Conservation (phyloP, 257 asterid species). For the Craterostigma plantagineum region DNA sequence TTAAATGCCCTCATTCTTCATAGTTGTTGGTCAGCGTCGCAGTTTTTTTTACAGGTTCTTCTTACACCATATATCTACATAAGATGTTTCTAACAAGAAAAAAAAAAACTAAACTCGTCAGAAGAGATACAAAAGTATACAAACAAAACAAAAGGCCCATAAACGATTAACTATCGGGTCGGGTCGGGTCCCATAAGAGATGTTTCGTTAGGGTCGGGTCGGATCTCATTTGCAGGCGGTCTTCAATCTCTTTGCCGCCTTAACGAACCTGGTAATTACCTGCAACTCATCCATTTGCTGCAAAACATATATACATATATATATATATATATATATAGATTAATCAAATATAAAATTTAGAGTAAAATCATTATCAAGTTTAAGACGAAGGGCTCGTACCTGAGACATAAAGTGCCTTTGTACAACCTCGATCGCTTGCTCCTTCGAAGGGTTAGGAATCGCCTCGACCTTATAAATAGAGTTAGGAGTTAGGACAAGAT, state of each 20-base stretch:
- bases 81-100: too few species aligned
- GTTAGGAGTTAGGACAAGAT: background rate
- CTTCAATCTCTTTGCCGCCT: slow-evolving; percentile 84
- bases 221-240: slow-evolving; percentile 43
- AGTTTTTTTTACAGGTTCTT: too few species aligned
- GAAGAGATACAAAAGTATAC: too few species aligned
- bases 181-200: too few species aligned
- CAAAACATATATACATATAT: slow-evolving; percentile 5
- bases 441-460: slow-evolving; percentile 64
- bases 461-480: slow-evolving; percentile 33
- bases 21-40: too few species aligned
- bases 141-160: too few species aligned
- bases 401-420: slow-evolving; percentile 84
- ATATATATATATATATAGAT: background rate
- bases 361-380: background rate
- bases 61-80: too few species aligned
- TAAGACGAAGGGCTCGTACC: slow-evolving; percentile 16
- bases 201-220: too few species aligned
- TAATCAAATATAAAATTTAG: background rate
- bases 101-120: too few species aligned
- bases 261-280: slow-evolving; percentile 61
- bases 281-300: slow-evolving; percentile 92
- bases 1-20: too few species aligned
- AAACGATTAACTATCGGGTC: too few species aligned
- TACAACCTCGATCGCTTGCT: slow-evolving; percentile 75